Evolutionary conservation across 2,329 filamentous ascomycete species (phyloP).

Genomic region (Pochonia chlamydosporia): DNA sequence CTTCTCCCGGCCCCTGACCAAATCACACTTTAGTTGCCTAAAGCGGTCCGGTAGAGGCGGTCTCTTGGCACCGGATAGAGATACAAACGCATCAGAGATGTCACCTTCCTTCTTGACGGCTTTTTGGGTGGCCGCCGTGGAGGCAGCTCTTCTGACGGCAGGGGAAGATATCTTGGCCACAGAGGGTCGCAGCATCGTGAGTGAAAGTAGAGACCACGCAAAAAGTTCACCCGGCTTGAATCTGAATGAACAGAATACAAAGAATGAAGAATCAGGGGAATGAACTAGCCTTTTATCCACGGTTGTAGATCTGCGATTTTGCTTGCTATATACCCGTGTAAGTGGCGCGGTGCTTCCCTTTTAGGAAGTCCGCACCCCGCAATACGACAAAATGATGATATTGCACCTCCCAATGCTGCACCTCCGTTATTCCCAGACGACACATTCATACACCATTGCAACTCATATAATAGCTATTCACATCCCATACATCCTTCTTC

Average conservation of each 20-base stretch:
- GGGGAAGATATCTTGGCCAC: conserved; percentile 8
- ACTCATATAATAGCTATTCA: too few species aligned
- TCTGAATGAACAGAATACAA: too few species aligned
- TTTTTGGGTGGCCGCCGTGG: conserved; percentile 9
- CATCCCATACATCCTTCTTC: too few species aligned
- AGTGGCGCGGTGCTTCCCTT: conserved; percentile 19
- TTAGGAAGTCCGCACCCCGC: conserved; percentile 22
- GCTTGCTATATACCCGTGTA: neutral
- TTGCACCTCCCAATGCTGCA: neutral
- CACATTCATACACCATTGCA: too few species aligned
- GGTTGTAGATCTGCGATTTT: conserved; percentile 5
- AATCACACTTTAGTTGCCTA: conserved; percentile 46
- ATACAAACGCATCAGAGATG: conserved; percentile 58
- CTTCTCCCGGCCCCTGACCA: conserved; percentile 44
- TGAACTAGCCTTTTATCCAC: neutral
- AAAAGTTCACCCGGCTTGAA: too few species aligned
- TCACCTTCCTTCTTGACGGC: conserved; percentile 49
- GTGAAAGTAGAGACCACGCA: too few species aligned
- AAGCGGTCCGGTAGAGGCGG: conserved; percentile 49
- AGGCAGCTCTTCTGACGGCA: conserved; percentile 2
- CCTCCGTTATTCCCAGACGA: too few species aligned
- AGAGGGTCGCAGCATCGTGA: conserved; percentile 10
- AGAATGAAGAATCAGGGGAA: too few species aligned
- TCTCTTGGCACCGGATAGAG: conserved; percentile 42
- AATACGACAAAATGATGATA: neutral